Percentiles rank a stretch among this genome's conserved stretches.
Conservation (phyloP, 352 stramenopile species). For the Globisporangium viniferum region DNA sequence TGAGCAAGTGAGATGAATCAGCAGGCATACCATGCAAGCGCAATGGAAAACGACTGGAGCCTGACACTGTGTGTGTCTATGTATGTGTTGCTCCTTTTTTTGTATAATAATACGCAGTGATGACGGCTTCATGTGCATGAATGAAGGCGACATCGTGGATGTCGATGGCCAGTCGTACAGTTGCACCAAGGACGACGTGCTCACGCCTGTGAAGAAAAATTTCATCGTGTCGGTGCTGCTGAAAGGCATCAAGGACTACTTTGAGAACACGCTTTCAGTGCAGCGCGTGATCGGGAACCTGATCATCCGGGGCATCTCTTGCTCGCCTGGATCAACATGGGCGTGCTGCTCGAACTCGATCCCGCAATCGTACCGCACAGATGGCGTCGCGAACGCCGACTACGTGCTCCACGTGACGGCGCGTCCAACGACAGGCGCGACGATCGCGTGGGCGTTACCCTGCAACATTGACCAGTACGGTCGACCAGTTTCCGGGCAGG, state of each 20-base stretch:
- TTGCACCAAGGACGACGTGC: slow-evolving; percentile 49
- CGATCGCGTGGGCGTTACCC: slow-evolving; percentile 75
- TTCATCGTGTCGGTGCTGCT: slow-evolving; percentile 69
- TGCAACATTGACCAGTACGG: slow-evolving; percentile 82
- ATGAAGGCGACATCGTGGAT: slow-evolving; percentile 43
- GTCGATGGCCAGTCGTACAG: slow-evolving; percentile 49
- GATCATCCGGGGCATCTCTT: slow-evolving; percentile 52
- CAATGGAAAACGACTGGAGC: background rate
- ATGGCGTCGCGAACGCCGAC: slow-evolving; percentile 63
- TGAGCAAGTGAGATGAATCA: slow-evolving; percentile 36
- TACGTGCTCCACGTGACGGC: slow-evolving; percentile 78
- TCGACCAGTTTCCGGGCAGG: slow-evolving; percentile 73
- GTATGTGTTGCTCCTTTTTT: background rate
- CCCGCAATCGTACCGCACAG: slow-evolving; percentile 38
- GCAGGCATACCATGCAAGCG: background rate
- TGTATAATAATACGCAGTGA: slow-evolving; percentile 30
- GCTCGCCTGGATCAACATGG: slow-evolving; percentile 40
- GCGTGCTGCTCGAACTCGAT: slow-evolving; percentile 61
- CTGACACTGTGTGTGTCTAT: background rate
- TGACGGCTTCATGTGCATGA: slow-evolving; percentile 54
- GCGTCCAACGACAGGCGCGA: slow-evolving; percentile 60
- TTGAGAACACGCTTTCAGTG: slow-evolving; percentile 57
- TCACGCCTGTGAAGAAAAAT: slow-evolving; percentile 63
- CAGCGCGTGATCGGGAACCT: slow-evolving; percentile 67
- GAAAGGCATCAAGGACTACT: slow-evolving; percentile 60